A percentile compares a stretch with the other conserved stretches of the same genome.
phyloP scores from a whole-genome alignment of 495 filamentous ascomycete species.

The Lophiotrema nucula region DNA sequence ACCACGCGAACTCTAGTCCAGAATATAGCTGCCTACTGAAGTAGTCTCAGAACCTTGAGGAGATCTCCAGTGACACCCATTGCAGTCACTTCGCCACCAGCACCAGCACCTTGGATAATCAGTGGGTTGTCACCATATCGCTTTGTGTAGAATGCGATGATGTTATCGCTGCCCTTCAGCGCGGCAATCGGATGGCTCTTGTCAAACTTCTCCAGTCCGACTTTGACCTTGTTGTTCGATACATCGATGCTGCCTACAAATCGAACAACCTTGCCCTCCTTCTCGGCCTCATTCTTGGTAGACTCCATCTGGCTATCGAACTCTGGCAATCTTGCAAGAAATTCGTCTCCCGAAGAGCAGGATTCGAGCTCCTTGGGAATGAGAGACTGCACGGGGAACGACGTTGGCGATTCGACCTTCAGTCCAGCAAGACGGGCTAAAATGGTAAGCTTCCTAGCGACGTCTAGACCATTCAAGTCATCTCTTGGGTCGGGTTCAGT shows the following conservation, averaged over 20 bases:
- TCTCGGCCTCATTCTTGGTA: slow-evolving; percentile 72
- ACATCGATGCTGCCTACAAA: slow-evolving; percentile 94
- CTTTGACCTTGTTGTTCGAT: slow-evolving; percentile 69
- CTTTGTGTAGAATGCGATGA: slow-evolving; percentile 96
- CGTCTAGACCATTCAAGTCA: slow-evolving; percentile 93
- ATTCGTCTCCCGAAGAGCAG: slow-evolving; percentile 72
- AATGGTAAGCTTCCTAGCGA: slow-evolving; percentile 95
- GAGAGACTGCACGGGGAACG: slow-evolving; percentile 87
- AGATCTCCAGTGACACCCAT: slow-evolving; percentile 93
- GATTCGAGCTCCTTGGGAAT: slow-evolving; percentile 81
- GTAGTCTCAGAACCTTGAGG: slow-evolving; percentile 68
- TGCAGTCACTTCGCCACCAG: slow-evolving; percentile 91
- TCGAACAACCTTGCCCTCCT: slow-evolving; percentile 84
- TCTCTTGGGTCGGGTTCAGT: slow-evolving; percentile 96
- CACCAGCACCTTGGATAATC: slow-evolving; percentile 92
- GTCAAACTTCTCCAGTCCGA: slow-evolving; percentile 74
- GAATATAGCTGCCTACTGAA: no score
- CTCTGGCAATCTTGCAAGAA: slow-evolving; percentile 69
- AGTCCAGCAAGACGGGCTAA: slow-evolving; percentile 80
- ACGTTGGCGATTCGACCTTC: slow-evolving; percentile 69
- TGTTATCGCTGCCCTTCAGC: slow-evolving; percentile 95
- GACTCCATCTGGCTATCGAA: slow-evolving; percentile 84
- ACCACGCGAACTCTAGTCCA: no score
- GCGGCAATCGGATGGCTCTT: slow-evolving; percentile 74
- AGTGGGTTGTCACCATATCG: slow-evolving; percentile 85